Evolutionary conservation across 2,329 filamentous ascomycete genomes (phyloP).

Genomic region (Simplicillium aogashimaense): DNA sequence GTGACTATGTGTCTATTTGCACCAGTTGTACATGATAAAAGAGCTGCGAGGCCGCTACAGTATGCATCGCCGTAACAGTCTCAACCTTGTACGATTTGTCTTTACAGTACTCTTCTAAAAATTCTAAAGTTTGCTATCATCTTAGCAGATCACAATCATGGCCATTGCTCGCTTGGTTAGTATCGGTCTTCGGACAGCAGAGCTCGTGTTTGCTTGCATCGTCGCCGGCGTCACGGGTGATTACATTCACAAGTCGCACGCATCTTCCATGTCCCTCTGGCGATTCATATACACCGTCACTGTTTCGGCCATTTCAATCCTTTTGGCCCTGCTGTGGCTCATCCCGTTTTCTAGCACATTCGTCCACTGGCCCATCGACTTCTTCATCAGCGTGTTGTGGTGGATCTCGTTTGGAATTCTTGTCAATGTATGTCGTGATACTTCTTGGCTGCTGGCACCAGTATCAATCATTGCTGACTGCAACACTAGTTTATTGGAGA

Average conservation of each 20-base stretch:
- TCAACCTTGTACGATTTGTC: no score
- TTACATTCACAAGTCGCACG: conserved; percentile 45
- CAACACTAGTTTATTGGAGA: conserved; percentile 27
- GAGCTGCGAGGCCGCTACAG: no score
- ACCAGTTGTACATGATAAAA: no score
- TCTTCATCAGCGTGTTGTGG: conserved; percentile 60
- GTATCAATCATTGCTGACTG: not conserved
- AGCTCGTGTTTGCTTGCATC: conserved; percentile 63
- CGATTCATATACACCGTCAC: conserved; percentile 70
- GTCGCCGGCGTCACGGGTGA: conserved; percentile 60
- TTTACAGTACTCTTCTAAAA: no score
- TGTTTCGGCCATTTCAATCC: conserved; percentile 56
- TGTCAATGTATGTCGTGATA: conserved; percentile 40
- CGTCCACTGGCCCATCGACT: conserved; percentile 60
- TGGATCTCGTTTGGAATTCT: conserved; percentile 60
- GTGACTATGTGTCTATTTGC: no score
- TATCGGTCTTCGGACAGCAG: conserved; percentile 25
- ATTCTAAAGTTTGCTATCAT: no score
- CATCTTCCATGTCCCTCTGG: conserved; percentile 41
- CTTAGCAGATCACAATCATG: conserved; percentile 15
- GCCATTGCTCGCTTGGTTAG: conserved; percentile 29
- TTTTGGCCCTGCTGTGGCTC: conserved; percentile 62
- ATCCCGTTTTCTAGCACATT: conserved; percentile 61
- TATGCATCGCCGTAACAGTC: no score
- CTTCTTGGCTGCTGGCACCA: conserved; percentile 4